Conservation (phyloP, 129 eudicot genomes). For the Chrysanthemum makinoi region DNA sequence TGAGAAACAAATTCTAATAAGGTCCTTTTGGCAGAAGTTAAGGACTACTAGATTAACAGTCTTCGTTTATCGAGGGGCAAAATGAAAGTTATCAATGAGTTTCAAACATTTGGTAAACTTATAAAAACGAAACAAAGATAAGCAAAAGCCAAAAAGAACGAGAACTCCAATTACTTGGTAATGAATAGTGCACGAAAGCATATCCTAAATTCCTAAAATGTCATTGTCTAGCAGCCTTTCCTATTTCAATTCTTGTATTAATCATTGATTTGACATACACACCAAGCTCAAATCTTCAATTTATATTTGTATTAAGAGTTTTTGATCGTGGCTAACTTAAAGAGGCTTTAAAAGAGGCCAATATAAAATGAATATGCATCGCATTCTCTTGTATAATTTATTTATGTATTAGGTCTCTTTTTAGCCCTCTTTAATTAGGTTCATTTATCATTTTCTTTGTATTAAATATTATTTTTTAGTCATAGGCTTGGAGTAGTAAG, state of each 20-base stretch:
- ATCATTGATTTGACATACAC: background rate
- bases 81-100: slow-evolving; percentile 7
- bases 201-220: background rate
- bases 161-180: slow-evolving; percentile 22
- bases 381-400: too few relatives aligned
- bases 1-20: too few relatives aligned
- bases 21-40: background rate
- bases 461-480: too few relatives aligned
- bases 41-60: background rate
- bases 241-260: background rate
- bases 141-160: slow-evolving; percentile 2
- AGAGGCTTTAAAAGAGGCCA: too few relatives aligned
- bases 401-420: too few relatives aligned
- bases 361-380: too few relatives aligned
- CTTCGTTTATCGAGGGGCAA: slow-evolving; percentile 15
- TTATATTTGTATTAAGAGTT: too few relatives aligned
- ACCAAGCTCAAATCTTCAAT: too few relatives aligned
- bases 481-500: too few relatives aligned
- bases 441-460: too few relatives aligned
- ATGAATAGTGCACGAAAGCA: slow-evolving; percentile 23
- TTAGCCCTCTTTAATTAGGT: too few relatives aligned
- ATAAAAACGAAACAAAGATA: background rate
- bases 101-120: slow-evolving; percentile 6
- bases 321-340: too few relatives aligned
- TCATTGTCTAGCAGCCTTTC: slow-evolving; percentile 1